Evolutionary conservation across 257 asterid species (phyloP).

Genomic region (Primulina tabacum): DNA sequence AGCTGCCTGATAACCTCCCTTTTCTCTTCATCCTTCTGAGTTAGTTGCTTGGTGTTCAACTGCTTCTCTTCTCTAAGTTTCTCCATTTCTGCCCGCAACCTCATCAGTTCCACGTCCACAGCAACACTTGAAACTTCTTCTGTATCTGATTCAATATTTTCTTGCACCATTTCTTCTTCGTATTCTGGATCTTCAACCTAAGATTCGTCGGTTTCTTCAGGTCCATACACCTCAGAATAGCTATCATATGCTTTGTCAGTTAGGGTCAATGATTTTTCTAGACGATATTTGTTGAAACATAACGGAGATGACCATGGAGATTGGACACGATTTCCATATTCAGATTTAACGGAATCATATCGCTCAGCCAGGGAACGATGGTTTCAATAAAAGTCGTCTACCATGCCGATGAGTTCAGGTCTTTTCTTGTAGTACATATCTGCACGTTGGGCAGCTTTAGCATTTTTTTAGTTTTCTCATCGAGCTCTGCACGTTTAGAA

Average conservation of each 20-base stretch:
- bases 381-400: conserved; percentile 64
- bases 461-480: conserved; percentile 63
- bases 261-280: conserved; percentile 47
- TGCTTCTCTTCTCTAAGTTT: conserved; percentile 51
- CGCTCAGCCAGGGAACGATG: conserved; percentile 79
- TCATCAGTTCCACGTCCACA: conserved; percentile 26
- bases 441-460: conserved; percentile 77
- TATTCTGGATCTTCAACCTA: conserved; percentile 79
- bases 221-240: conserved; percentile 71
- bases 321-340: conserved; percentile 48
- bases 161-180: conserved; percentile 29
- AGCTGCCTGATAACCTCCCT: conserved; percentile 82
- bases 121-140: conserved; percentile 27
- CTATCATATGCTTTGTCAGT: conserved; percentile 60
- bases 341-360: conserved; percentile 57
- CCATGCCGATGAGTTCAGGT: conserved; percentile 80
- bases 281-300: conserved; percentile 42
- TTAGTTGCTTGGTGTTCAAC: conserved; percentile 46
- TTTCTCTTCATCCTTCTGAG: conserved; percentile 82
- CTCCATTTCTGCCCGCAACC: conserved; percentile 53
- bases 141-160: conserved; percentile 15
- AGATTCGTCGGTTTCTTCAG: conserved; percentile 55
- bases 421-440: conserved; percentile 88
- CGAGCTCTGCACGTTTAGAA: conserved; percentile 44
- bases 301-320: conserved; percentile 56